A percentile compares a stretch with the other conserved stretches of the same genome.
Conservation (phyloP, 495 filamentous ascomycete genomes). For the Xylaria intraflava region DNA sequence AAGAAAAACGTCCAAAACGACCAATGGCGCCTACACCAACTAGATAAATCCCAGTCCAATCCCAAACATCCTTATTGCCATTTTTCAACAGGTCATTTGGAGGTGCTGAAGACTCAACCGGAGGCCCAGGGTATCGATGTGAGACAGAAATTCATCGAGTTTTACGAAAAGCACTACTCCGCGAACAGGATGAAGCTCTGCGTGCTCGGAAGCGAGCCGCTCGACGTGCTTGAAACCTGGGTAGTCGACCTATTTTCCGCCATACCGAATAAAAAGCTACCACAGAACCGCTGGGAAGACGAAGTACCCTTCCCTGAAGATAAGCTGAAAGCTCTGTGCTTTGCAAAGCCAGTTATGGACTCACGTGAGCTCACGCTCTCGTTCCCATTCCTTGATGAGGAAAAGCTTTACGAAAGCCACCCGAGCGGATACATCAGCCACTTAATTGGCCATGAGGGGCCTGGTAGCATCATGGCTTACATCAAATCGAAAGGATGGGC, state of each 20-base stretch:
- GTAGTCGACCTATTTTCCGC: slow-evolving; percentile 77
- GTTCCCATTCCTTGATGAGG: slow-evolving; percentile 88
- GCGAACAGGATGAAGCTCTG: slow-evolving; percentile 96
- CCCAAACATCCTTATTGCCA: slow-evolving; percentile 88
- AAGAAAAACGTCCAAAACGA: slow-evolving; percentile 99
- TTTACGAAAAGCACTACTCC: slow-evolving; percentile 86
- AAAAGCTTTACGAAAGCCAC: slow-evolving; percentile 71
- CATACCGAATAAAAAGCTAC: slow-evolving; percentile 77
- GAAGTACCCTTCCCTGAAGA: slow-evolving; percentile 60
- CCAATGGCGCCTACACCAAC: slow-evolving; percentile 83
- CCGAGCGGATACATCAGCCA: slow-evolving; percentile 89
- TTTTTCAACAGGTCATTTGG: slow-evolving; percentile 90
- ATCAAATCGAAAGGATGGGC: slow-evolving; percentile 95
- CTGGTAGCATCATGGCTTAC: slow-evolving; percentile 91
- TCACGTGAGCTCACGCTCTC: slow-evolving; percentile 73
- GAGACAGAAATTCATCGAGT: slow-evolving; percentile 88
- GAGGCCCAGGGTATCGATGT: slow-evolving; percentile 79
- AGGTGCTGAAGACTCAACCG: slow-evolving; percentile 81
- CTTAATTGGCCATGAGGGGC: slow-evolving; percentile 93
- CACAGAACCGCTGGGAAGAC: slow-evolving; percentile 74
- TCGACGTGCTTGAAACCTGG: slow-evolving; percentile 87
- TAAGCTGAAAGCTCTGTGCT: slow-evolving; percentile 71
- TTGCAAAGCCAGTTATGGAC: slow-evolving; percentile 97
- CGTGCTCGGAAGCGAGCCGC: slow-evolving; percentile 76
- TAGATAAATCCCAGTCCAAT: slow-evolving; percentile 87